Evolutionary conservation across 345 rosid genomes (phyloP).

Genomic region (Gossypium bickii): DNA sequence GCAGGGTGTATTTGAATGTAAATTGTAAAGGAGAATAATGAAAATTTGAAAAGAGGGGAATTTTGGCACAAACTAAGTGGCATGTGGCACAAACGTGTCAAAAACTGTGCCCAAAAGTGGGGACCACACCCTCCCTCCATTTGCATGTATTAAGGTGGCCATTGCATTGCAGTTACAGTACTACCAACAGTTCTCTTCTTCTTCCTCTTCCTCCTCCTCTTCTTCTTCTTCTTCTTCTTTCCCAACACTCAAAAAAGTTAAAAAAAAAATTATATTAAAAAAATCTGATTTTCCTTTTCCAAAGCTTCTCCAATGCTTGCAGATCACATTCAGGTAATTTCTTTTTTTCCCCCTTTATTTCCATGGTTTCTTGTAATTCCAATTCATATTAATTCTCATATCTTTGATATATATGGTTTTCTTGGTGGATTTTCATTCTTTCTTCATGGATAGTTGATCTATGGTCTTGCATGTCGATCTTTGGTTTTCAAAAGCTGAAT

Average conservation of each 20-base stretch:
- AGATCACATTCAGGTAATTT: conserved; percentile 11
- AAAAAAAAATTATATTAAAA: too few species aligned
- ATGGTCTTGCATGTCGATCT: conserved; percentile 11
- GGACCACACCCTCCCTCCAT: conserved; percentile 2
- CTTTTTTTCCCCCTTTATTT: not conserved
- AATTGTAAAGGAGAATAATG: too few species aligned
- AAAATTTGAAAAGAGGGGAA: not conserved
- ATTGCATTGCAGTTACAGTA: conserved; percentile 22
- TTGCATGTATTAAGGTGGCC: conserved; percentile 10
- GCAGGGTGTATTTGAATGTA: too few species aligned
- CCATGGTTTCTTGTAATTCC: not conserved
- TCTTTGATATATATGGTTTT: not conserved
- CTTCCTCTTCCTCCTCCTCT: not conserved
- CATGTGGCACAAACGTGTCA: conserved; percentile 32
- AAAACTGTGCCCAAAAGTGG: not conserved
- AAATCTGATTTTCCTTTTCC: not conserved
- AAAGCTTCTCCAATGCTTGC: not conserved
- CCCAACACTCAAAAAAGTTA: not conserved
- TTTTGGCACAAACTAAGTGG: conserved; percentile 7
- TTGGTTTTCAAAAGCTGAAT: not conserved
- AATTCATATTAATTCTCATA: not conserved
- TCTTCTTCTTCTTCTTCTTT: not conserved
- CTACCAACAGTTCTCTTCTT: not conserved
- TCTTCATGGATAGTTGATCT: not conserved
- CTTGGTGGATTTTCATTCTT: not conserved